These are phyloP conservation scores for Eucalyptus virginea DNA, from an alignment of 345 rosid species.

Conservation along the genomic window DNA sequence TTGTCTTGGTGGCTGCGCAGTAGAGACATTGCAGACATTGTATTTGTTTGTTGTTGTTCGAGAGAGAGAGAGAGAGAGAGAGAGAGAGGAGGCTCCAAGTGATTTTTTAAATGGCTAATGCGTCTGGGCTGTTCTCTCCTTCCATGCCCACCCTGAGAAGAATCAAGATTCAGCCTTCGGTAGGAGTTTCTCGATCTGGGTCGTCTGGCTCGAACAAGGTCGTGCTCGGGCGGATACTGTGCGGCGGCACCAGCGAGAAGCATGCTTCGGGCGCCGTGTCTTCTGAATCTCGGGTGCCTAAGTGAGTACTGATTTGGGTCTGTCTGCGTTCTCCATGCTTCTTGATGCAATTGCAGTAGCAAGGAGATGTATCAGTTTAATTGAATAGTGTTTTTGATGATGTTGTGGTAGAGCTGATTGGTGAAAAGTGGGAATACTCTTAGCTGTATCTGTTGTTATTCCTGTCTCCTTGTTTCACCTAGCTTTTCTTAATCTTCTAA, in stretches of 20 bases:
- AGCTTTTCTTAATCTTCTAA: not conserved
- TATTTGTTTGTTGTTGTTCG: not conserved
- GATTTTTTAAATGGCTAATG: conserved; percentile 51
- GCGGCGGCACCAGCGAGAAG: conserved; percentile 29
- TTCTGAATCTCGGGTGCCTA: not conserved
- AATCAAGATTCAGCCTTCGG: conserved; percentile 23
- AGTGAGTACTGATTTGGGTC: not conserved
- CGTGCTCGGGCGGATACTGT: conserved; percentile 33
- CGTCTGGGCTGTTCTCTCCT: conserved; percentile 61
- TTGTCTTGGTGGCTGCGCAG: not conserved
- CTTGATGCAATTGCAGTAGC: not conserved
- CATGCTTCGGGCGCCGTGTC: not conserved
- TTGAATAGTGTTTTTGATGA: not conserved
- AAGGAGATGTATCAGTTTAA: not conserved
- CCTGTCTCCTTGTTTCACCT: not conserved
- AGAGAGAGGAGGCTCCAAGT: not conserved
- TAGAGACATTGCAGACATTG: not conserved
- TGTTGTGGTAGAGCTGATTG: not conserved
- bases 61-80: not conserved
- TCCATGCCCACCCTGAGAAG: conserved; percentile 41
- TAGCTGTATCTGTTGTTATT: not conserved
- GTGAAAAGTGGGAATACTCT: not conserved
- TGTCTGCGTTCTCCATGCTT: not conserved
- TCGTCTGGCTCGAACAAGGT: conserved; percentile 26
- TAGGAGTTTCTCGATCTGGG: conserved; percentile 60